Conservation (phyloP, 169 alveolate genomes). For the Perkinsus olseni region DNA sequence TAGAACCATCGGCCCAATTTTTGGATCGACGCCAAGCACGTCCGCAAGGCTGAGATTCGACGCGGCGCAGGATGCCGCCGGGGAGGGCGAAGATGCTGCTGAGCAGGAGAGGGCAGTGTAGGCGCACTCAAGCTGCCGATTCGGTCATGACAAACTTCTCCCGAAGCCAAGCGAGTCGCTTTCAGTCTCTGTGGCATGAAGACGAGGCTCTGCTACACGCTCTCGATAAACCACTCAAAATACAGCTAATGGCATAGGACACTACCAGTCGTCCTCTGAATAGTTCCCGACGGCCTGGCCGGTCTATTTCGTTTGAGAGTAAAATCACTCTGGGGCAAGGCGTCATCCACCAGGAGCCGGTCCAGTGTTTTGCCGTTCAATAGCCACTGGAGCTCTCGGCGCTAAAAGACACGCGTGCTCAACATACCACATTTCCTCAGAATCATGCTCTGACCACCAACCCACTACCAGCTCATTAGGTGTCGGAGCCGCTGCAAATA, state of each 20-base stretch:
- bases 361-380: background rate
- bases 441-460: background rate
- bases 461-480: background rate
- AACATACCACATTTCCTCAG: no score
- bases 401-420: background rate
- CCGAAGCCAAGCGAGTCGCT: no score
- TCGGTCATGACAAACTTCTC: no score
- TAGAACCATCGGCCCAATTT: background rate
- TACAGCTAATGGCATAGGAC: background rate
- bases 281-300: background rate
- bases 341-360: background rate
- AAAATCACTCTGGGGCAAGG: background rate
- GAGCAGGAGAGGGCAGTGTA: background rate
- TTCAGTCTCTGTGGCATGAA: no score
- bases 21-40: background rate
- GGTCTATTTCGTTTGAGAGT: background rate
- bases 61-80: background rate
- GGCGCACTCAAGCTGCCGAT: no score
- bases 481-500: background rate
- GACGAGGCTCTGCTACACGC: no score
- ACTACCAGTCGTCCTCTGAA: background rate
- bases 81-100: background rate
- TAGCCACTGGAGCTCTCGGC: background rate
- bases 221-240: no score
- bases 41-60: background rate